Evolutionary conservation across 768 basidiomycete species (phyloP).

Genomic region (Termitomyces sp.): DNA sequence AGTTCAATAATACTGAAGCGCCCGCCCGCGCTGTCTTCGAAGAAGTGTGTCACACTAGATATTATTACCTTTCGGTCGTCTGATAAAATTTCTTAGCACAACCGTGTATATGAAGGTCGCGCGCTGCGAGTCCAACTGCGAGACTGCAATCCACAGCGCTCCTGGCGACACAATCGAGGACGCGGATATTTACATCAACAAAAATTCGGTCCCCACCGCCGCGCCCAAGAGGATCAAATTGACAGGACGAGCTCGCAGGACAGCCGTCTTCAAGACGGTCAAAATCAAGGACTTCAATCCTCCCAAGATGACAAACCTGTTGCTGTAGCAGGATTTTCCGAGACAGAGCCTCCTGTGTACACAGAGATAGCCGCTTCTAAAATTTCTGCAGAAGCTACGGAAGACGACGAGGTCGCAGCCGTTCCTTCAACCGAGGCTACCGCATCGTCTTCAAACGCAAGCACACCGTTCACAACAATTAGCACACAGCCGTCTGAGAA

Average conservation of each 20-base stretch:
- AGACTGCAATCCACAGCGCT: slow-evolving; percentile 56
- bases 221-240: slow-evolving; percentile 17
- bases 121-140: slow-evolving; percentile 72
- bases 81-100: slow-evolving; percentile 44
- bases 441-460: slow-evolving; percentile 12
- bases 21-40: slow-evolving; percentile 62
- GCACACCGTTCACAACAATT: slow-evolving; percentile 8
- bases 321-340: slow-evolving; percentile 1
- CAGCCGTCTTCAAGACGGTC: slow-evolving; percentile 6
- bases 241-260: slow-evolving; percentile 9
- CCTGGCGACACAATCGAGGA: slow-evolving; percentile 40
- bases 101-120: slow-evolving; percentile 62
- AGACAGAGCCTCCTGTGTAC: slow-evolving; percentile 9
- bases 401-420: not conserved
- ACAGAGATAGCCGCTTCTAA: slow-evolving; percentile 7
- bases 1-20: slow-evolving; percentile 56
- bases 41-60: slow-evolving; percentile 38
- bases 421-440: slow-evolving; percentile 13
- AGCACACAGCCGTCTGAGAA: slow-evolving; percentile 20
- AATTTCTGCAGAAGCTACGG: not conserved
- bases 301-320: not conserved
- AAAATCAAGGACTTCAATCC: not conserved
- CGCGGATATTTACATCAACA: slow-evolving; percentile 34
- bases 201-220: slow-evolving; percentile 21
- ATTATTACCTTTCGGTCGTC: not conserved